Conservation (phyloP, 2,329 filamentous ascomycete species). For the Colletotrichum sp. region DNA sequence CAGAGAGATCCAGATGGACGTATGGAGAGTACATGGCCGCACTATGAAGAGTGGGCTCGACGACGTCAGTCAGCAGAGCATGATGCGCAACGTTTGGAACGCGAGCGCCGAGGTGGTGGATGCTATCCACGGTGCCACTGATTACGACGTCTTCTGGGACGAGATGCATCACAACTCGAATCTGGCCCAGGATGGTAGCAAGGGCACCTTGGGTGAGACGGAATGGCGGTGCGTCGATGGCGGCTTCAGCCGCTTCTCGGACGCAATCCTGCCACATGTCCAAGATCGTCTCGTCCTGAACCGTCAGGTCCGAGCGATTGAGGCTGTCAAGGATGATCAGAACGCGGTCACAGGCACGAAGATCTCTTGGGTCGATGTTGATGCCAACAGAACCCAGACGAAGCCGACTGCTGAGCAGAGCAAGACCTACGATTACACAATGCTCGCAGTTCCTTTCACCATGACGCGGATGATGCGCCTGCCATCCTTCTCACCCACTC, state of each 20-base stretch:
- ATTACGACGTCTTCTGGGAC: constrained; percentile 39
- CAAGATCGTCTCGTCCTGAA: constrained; percentile 60
- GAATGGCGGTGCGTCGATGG: constrained; percentile 25
- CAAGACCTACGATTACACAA: constrained; percentile 64
- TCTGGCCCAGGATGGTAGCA: constrained; percentile 32
- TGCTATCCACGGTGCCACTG: constrained; percentile 37
- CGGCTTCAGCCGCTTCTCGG: constrained; percentile 58
- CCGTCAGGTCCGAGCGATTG: constrained; percentile 60
- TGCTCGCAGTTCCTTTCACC: constrained; percentile 65
- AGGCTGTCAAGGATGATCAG: constrained; percentile 37
- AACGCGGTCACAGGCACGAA: not conserved
- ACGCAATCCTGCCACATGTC: constrained; percentile 66
- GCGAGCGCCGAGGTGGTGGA: constrained; percentile 54
- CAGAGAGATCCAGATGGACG: constrained; percentile 42
- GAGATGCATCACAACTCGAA: constrained; percentile 38
- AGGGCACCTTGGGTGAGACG: constrained; percentile 27
- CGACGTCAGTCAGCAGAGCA: constrained; percentile 53
- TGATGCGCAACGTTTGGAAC: constrained; percentile 48
- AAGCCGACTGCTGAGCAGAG: constrained; percentile 38
- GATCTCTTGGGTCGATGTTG: not conserved
- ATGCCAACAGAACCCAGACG: constrained; percentile 56
- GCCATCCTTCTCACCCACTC: constrained; percentile 32
- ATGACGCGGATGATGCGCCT: constrained; percentile 57
- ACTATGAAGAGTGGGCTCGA: constrained; percentile 56
- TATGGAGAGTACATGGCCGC: constrained; percentile 46